These are phyloP conservation scores for Lactarius sp. DNA, from an alignment of 768 basidiomycete species.

Conservation along the genomic window DNA sequence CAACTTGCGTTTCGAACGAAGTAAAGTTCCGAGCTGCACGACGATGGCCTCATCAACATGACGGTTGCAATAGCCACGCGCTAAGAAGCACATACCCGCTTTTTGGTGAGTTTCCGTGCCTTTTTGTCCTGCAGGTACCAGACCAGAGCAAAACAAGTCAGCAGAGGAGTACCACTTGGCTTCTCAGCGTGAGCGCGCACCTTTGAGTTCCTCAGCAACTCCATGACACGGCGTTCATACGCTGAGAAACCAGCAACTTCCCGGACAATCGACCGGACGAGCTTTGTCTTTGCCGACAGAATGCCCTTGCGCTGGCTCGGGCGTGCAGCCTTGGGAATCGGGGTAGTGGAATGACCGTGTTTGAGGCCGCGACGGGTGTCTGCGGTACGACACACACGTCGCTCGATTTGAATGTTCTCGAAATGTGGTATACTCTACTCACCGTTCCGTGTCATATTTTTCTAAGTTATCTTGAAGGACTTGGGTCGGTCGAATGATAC, in stretches of 20 bases:
- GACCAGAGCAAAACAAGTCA: background rate
- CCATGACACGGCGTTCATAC: slow-evolving; percentile 97
- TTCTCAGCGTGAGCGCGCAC: slow-evolving; percentile 39
- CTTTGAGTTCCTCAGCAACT: slow-evolving; percentile 96
- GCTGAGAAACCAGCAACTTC: slow-evolving; percentile 98
- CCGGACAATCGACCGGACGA: slow-evolving; percentile 88
- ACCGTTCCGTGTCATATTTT: slow-evolving; percentile 76
- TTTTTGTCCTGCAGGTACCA: slow-evolving; percentile 79
- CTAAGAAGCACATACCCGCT: slow-evolving; percentile 69
- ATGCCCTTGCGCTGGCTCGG: slow-evolving; percentile 93
- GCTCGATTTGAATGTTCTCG: background rate
- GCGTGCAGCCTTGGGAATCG: slow-evolving; percentile 66
- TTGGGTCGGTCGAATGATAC: slow-evolving; percentile 27
- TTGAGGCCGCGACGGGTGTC: slow-evolving; percentile 84
- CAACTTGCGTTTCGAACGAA: slow-evolving; percentile 97
- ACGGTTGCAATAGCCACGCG: background rate
- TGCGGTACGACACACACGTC: slow-evolving; percentile 31
- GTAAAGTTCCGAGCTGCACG: slow-evolving; percentile 86
- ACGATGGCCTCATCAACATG: slow-evolving; percentile 16
- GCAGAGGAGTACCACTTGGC: background rate
- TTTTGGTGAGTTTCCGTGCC: slow-evolving; percentile 98
- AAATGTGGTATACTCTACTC: slow-evolving; percentile 34
- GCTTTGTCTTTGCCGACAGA: slow-evolving; percentile 84
- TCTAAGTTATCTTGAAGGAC: slow-evolving; percentile 40
- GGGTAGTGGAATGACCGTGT: slow-evolving; percentile 84